These are phyloP conservation scores for Papilionanthe hybrid DNA, from an alignment of 116 monocot species.

Conservation along the genomic window DNA sequence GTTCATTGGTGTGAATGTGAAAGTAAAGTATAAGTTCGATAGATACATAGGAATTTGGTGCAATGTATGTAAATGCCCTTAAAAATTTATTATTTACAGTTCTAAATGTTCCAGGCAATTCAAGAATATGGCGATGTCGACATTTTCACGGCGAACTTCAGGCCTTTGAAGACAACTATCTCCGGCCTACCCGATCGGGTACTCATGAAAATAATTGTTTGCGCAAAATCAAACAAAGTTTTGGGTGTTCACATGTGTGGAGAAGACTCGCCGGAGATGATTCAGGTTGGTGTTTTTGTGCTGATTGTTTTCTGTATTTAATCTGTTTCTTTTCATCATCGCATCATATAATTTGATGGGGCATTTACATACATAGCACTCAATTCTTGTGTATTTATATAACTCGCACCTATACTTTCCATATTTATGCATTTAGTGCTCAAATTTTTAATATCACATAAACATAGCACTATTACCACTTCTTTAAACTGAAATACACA, in stretches of 20 bases:
- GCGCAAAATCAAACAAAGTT: slow-evolving; percentile 81
- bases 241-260: slow-evolving; percentile 99
- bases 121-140: slow-evolving; percentile 86
- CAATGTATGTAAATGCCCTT: too few species aligned
- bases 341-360: neutral
- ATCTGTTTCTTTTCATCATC: neutral
- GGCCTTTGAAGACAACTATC: slow-evolving; percentile 90
- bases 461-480: too few species aligned
- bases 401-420: too few species aligned
- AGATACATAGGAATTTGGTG: too few species aligned
- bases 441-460: too few species aligned
- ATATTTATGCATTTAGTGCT: too few species aligned
- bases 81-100: slow-evolving; percentile 1
- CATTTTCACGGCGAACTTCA: slow-evolving; percentile 88
- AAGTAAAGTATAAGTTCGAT: too few species aligned
- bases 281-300: slow-evolving; percentile 59
- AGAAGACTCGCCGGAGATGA: slow-evolving; percentile 91
- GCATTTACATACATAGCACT: too few species aligned
- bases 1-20: too few species aligned
- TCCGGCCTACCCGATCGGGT: slow-evolving; percentile 94
- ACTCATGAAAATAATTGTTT: slow-evolving; percentile 91
- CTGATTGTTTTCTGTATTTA: slow-evolving; percentile 3
- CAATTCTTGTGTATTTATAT: too few species aligned
- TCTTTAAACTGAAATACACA: too few species aligned
- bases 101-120: slow-evolving; percentile 55